Percentiles rank a stretch among this genome's conserved stretches.
phyloP scores from a whole-genome alignment of 495 filamentous ascomycete genomes.

The Glutinoglossum americanum region DNA sequence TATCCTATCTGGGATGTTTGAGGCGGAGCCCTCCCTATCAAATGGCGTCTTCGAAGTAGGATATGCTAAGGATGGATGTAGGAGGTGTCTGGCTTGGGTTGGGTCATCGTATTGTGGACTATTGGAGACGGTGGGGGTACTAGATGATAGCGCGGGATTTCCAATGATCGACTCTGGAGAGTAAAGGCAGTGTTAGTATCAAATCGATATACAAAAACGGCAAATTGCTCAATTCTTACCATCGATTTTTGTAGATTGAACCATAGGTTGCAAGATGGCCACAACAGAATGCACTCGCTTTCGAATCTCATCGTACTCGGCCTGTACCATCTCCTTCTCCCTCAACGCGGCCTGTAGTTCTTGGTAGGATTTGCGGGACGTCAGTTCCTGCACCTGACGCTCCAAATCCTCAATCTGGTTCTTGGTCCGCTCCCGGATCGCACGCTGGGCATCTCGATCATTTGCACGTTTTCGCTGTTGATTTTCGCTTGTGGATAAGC shows the following conservation, averaged over 20 bases:
- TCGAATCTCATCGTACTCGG: slow-evolving; percentile 18
- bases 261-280: neutral
- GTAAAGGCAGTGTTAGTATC: neutral
- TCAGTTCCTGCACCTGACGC: slow-evolving; percentile 41
- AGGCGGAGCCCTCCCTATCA: neutral
- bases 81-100: neutral
- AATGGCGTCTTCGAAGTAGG: neutral
- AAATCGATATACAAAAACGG: neutral
- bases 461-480: slow-evolving; percentile 55
- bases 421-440: slow-evolving; percentile 67
- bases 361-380: slow-evolving; percentile 23
- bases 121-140: neutral
- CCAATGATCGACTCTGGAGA: neutral
- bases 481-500: neutral
- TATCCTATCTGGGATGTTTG: neutral
- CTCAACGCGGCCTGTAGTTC: slow-evolving; percentile 20
- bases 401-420: slow-evolving; percentile 60
- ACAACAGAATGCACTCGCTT: neutral
- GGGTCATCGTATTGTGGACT: neutral
- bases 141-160: neutral
- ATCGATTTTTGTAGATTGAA: neutral
- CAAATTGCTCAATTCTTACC: neutral
- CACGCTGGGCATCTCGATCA: slow-evolving; percentile 76
- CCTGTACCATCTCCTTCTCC: slow-evolving; percentile 31
- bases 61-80: neutral